Evolutionary conservation across 352 stramenopile genomes (phyloP).

Genomic region (Plasmopara viticola): DNA sequence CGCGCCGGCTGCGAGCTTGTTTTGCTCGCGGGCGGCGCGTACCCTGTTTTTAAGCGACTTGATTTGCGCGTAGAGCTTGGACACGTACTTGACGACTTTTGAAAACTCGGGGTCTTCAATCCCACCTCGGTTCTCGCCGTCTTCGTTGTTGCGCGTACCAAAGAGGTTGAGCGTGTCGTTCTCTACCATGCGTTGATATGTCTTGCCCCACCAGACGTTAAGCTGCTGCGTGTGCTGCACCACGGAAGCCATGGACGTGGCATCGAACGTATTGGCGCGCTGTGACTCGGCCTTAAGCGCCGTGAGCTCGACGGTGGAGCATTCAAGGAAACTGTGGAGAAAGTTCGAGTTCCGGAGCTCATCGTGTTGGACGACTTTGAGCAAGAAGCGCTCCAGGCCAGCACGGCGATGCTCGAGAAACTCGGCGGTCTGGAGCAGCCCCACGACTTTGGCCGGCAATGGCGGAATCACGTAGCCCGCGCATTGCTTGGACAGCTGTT

Average conservation of each 20-base stretch:
- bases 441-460: slow-evolving; percentile 71
- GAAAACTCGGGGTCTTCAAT: slow-evolving; percentile 72
- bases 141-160: slow-evolving; percentile 31
- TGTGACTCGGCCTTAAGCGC: slow-evolving; percentile 51
- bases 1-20: slow-evolving; percentile 60
- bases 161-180: slow-evolving; percentile 68
- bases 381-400: slow-evolving; percentile 75
- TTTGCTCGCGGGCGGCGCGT: slow-evolving; percentile 52
- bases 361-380: slow-evolving; percentile 71
- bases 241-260: slow-evolving; percentile 37
- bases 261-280: slow-evolving; percentile 15
- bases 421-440: slow-evolving; percentile 64
- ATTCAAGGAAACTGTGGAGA: slow-evolving; percentile 73
- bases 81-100: slow-evolving; percentile 56
- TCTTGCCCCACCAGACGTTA: slow-evolving; percentile 80
- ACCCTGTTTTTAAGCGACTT: slow-evolving; percentile 59
- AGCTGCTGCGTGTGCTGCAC: slow-evolving; percentile 63
- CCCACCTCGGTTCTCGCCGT: slow-evolving; percentile 31
- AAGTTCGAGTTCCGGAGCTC: slow-evolving; percentile 60
- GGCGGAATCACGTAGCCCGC: slow-evolving; percentile 80
- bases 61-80: slow-evolving; percentile 53
- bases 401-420: slow-evolving; percentile 72
- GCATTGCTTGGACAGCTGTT: slow-evolving; percentile 63
- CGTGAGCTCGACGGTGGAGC: slow-evolving; percentile 66
- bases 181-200: slow-evolving; percentile 74